Base-by-base conservation (phyloP, 805 yeast genomes). In the Ogataea glucozyma region DNA sequence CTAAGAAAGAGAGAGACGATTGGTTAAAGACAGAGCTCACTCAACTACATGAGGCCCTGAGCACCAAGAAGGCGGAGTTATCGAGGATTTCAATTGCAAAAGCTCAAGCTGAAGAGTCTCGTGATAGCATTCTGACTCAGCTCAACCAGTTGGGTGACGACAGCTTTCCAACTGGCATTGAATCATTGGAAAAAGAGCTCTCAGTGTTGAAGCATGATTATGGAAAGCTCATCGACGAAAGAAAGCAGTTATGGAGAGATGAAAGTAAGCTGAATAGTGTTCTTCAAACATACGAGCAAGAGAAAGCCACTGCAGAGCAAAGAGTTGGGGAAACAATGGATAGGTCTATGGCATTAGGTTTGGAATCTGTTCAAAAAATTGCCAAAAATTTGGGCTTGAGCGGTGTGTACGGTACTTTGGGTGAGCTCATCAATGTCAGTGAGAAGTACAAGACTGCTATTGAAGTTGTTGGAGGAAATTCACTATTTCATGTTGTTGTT, bases 401-500 rank as follows among this genome's bases (percentile, higher is more conserved):
- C 1, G 75, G 81, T 14, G 95, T 88, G 8, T 81, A 77, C 63
- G 99, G 99, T 0, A 83, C 95, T 0, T 63, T 93, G 13, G 93
- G 95, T 29, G 96, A 89, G 49, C 69, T 93, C 23, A 84, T 93
- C 40, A 75, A 75, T 43, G 91, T 88, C 3, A 84, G 84, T 50
- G 89, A 85, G 41, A 86, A 86, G 56, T 90, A 88, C 58, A 83
- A 83, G 57, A 75, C 81, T 1, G 96, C 97, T 1, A 87, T 83
- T 1, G 98, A 93, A 60, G 90, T 85, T 2, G 77, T 88, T 36
- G 97, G 95, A 17, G 97, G 97, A 1, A 81, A 78, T 47, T 76
- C 95, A 3, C 66, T 93, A 40, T 90, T 89, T 56, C 88, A 91
- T 60, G 80, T 91, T 22, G 93, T 93, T 18, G 98, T 91, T 11